These are phyloP conservation scores for Penicillium griseofulvum DNA, from an alignment of 2,329 filamentous ascomycete species.

Conservation along the genomic window DNA sequence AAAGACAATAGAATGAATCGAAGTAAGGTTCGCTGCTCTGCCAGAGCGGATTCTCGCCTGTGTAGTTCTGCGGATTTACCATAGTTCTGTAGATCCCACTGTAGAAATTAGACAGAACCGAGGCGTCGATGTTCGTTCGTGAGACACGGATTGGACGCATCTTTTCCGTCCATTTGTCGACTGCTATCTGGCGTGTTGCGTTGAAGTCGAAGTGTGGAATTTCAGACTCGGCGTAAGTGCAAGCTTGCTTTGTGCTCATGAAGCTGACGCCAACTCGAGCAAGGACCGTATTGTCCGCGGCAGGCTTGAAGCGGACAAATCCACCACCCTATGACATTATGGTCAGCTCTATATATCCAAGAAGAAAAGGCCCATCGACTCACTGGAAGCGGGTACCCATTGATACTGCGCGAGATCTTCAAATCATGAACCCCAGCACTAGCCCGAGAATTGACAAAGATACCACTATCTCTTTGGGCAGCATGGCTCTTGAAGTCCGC, in stretches of 20 bases:
- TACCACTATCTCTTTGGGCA: conserved; percentile 57
- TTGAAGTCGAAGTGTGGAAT: conserved; percentile 65
- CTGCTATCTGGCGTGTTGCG: conserved; percentile 50
- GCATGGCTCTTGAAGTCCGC: conserved; percentile 61
- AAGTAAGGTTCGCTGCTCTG: conserved; percentile 65
- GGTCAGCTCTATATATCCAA: background rate
- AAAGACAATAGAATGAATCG: conserved; percentile 72
- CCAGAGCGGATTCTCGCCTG: conserved; percentile 69
- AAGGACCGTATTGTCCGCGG: conserved; percentile 51
- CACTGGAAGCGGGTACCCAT: conserved; percentile 53
- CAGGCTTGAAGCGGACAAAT: conserved; percentile 61
- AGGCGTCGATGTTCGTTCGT: conserved; percentile 28
- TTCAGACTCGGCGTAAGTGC: conserved; percentile 64
- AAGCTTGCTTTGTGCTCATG: conserved; percentile 64
- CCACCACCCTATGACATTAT: conserved; percentile 55
- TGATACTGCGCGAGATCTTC: conserved; percentile 57
- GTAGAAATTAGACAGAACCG: conserved; percentile 58
- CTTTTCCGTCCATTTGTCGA: conserved; percentile 60
- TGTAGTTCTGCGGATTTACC: conserved; percentile 71
- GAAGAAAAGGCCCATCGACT: background rate
- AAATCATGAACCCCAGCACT: conserved; percentile 53
- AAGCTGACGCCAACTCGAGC: conserved; percentile 69
- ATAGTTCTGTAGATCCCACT: conserved; percentile 67
- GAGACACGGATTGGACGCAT: conserved; percentile 39
- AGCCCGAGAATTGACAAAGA: conserved; percentile 62